Base-by-base conservation (phyloP, 2,329 filamentous ascomycete species). In the Paraconiothyrium sp. region DNA sequence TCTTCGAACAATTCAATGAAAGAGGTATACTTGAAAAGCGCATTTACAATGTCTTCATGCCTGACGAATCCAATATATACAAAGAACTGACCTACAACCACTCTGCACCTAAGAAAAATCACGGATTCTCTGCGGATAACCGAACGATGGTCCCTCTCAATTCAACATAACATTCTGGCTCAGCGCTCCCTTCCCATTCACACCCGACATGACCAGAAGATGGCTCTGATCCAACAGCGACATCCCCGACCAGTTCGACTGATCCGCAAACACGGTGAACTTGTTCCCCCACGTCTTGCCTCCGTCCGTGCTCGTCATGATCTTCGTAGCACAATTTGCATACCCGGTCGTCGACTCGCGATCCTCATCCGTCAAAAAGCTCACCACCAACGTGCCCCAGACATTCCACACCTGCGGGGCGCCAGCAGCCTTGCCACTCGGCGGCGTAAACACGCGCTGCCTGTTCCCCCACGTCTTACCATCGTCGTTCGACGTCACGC, bases 401-500 rank as follows among this genome's bases (percentile, higher is more conserved):
- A 49, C 47, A n/a, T 34, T 30, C 24, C 24, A 32, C 20, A 49
- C 27, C 27, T 49, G 47, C 24, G 47, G 47, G 11, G 47, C 47
- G 24, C 47, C 47, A 30, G 47, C 47, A 34, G 24, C 27, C 24
- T 49, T 32, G 7, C 44, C 44, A 30, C 24, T 32, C 10, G 47
- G 47, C 5, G 24, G 24, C 24, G 24, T 49, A 13, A 34, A 49
- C 47, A 49, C 47, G 27, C 24, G 24, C 24, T 49, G 27, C 24
- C 47, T 30, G 13, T 30, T 49, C 9, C 27, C 72, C 83, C 82
- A 84, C 8, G 75, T 79, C 5, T 49, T 58, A 3, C 82, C 83
- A 58, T 83, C 82, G 58, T 84, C 76, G 10, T 72, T 61, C 4
- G 78, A 80, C n/a, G 75, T 60, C 6, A 83, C 77, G n/a, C 72